These are phyloP conservation scores for Fusarium multiceps DNA, from an alignment of 2,329 filamentous ascomycete genomes.

Conservation along the genomic window DNA sequence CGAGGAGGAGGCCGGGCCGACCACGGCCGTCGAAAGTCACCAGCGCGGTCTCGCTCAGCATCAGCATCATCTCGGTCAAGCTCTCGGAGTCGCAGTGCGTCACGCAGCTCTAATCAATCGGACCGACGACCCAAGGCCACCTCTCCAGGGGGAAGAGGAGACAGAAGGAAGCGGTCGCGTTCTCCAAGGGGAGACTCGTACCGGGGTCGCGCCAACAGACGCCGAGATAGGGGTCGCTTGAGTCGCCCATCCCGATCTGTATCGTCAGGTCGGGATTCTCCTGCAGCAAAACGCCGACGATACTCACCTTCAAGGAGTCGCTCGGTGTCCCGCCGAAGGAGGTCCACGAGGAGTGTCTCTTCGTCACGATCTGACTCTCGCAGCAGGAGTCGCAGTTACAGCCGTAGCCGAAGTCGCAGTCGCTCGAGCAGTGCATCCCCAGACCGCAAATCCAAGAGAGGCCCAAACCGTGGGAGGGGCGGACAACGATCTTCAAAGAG, in stretches of 20 bases:
- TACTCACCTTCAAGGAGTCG: constrained; percentile 62
- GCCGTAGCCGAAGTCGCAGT: constrained; percentile 36
- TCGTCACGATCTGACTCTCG: constrained; percentile 56
- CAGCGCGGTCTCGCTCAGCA: constrained; percentile 51
- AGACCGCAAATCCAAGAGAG: constrained; percentile 33
- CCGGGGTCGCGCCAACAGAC: constrained; percentile 40
- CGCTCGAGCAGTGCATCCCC: constrained; percentile 31
- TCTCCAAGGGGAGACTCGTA: constrained; percentile 51
- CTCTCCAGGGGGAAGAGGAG: constrained; percentile 47
- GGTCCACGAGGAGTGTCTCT: constrained; percentile 51
- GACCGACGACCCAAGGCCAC: constrained; percentile 51
- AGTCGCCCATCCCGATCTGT: constrained; percentile 49
- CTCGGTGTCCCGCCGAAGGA: constrained; percentile 56
- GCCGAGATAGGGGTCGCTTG: constrained; percentile 39
- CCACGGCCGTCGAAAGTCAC: constrained; percentile 50
- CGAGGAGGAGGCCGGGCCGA: constrained; percentile 55
- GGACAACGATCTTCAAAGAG: constrained; percentile 25
- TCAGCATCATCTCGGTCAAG: constrained; percentile 48
- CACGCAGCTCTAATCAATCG: constrained; percentile 50
- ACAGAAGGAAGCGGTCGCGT: constrained; percentile 55
- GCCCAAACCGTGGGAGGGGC: constrained; percentile 18
- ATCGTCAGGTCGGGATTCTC: constrained; percentile 56
- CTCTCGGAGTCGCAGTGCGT: constrained; percentile 51
- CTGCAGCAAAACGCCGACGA: constrained; percentile 61
- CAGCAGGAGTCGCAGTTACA: constrained; percentile 42